phyloP scores from a whole-genome alignment of 495 filamentous ascomycete species.

The Letharia columbiana region DNA sequence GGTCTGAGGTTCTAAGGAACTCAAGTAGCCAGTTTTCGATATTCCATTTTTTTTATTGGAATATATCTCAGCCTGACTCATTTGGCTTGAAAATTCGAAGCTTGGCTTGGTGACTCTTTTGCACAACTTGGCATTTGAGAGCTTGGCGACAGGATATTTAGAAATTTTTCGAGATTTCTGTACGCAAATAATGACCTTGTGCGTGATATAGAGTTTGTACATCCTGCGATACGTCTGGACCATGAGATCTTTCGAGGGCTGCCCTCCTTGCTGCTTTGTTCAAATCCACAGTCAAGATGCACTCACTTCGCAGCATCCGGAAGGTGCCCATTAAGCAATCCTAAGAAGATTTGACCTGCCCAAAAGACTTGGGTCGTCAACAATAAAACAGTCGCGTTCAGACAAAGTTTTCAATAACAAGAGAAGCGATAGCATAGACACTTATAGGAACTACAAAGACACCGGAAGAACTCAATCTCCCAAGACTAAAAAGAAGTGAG shows the following conservation, averaged over 20 bases:
- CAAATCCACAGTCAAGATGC: not conserved
- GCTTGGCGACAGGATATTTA: not conserved
- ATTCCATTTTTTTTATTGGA: slow-evolving; percentile 2
- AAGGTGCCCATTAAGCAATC: not conserved
- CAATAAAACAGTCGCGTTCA: not conserved
- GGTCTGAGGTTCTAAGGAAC: not conserved
- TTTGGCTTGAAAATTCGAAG: not conserved
- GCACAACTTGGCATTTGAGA: not conserved
- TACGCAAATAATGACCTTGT: not conserved
- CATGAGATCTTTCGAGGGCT: not conserved
- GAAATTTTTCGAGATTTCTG: not conserved
- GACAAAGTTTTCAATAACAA: not conserved
- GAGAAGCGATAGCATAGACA: not conserved
- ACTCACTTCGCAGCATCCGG: not conserved
- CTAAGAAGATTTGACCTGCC: not conserved
- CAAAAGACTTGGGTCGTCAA: not conserved
- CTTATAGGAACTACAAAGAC: too few relatives aligned
- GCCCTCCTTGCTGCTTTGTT: not conserved
- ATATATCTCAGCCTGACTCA: not conserved
- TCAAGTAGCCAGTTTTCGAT: not conserved
- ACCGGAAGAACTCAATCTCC: too few relatives aligned
- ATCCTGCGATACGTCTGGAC: too few relatives aligned
- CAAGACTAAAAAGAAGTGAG: not conserved
- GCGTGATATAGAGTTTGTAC: not conserved
- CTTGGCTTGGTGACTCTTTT: not conserved